phyloP scores from a whole-genome alignment of 1,284 basidiomycete species.

The Puccinia coronata region DNA sequence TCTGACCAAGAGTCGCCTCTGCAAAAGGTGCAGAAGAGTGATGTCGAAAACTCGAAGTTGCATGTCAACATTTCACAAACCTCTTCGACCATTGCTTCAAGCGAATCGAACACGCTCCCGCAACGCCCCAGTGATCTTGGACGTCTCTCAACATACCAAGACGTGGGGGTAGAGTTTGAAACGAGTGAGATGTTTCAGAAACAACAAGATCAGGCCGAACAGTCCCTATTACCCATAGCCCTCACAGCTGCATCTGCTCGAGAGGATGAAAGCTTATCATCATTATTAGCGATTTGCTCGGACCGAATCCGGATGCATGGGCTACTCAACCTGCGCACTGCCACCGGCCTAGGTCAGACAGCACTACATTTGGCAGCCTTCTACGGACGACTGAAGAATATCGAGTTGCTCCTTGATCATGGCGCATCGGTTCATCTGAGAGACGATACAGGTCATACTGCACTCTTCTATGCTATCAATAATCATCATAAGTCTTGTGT shows the following conservation, averaged over 20 bases:
- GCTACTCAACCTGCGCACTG: slow-evolving; percentile 20
- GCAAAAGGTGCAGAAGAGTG: background rate
- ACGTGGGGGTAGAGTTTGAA: slow-evolving; percentile 29
- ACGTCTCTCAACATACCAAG: background rate
- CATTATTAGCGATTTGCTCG: slow-evolving; percentile 1
- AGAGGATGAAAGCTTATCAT: slow-evolving; percentile 15
- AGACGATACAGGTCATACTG: slow-evolving; percentile 75
- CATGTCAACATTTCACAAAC: background rate
- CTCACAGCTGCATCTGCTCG: slow-evolving; percentile 24
- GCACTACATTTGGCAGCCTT: slow-evolving; percentile 79
- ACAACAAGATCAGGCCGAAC: slow-evolving; percentile 31
- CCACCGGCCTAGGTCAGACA: slow-evolving; percentile 63
- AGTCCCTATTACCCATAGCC: slow-evolving; percentile 21
- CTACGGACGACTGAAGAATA: slow-evolving; percentile 67
- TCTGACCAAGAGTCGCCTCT: background rate
- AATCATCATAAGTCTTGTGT: slow-evolving; percentile 53
- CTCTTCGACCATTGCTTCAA: background rate
- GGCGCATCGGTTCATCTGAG: slow-evolving; percentile 85
- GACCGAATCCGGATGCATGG: slow-evolving; percentile 18
- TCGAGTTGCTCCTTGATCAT: slow-evolving; percentile 68
- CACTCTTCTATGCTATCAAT: slow-evolving; percentile 61
- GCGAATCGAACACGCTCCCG: background rate
- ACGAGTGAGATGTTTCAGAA: slow-evolving; percentile 21
- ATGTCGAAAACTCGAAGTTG: background rate
- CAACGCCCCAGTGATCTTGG: background rate